phyloP scores from a whole-genome alignment of 2,329 filamentous ascomycete genomes.

The Neonectria sp. region DNA sequence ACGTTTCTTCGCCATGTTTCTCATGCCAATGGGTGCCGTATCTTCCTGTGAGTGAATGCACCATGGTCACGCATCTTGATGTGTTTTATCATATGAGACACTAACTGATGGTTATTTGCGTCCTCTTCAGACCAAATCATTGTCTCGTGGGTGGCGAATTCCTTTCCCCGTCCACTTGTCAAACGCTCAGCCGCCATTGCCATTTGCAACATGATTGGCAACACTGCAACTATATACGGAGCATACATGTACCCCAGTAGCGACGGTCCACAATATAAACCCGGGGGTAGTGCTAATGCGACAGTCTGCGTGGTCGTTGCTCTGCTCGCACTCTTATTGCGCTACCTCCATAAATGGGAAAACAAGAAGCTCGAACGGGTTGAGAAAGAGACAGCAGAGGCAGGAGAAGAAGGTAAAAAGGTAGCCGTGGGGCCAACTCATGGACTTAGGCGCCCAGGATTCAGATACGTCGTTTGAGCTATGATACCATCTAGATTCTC shows the following conservation, averaged over 20 bases:
- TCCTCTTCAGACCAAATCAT: conserved; percentile 64
- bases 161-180: conserved; percentile 78
- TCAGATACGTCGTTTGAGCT: conserved; percentile 33
- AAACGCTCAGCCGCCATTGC: conserved; percentile 77
- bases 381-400: conserved; percentile 45
- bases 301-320: conserved; percentile 74
- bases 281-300: conserved; percentile 73
- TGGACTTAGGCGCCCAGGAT: conserved; percentile 5
- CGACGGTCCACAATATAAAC: conserved; percentile 61
- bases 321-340: conserved; percentile 66
- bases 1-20: conserved; percentile 75
- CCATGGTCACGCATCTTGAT: not conserved
- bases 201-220: conserved; percentile 77
- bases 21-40: conserved; percentile 70
- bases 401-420: conserved; percentile 9
- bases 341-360: conserved; percentile 70
- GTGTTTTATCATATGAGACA: fast-evolving
- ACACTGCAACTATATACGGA: conserved; percentile 65
- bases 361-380: conserved; percentile 72
- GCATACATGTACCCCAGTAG: conserved; percentile 63
- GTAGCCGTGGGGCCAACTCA: not conserved
- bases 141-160: conserved; percentile 78
- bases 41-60: conserved; percentile 56
- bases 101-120: not conserved
- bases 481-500: not conserved